These are phyloP conservation scores for Cyclotella choctawhatcheeana DNA, from an alignment of 108 stramenopile species.

Conservation along the genomic window DNA sequence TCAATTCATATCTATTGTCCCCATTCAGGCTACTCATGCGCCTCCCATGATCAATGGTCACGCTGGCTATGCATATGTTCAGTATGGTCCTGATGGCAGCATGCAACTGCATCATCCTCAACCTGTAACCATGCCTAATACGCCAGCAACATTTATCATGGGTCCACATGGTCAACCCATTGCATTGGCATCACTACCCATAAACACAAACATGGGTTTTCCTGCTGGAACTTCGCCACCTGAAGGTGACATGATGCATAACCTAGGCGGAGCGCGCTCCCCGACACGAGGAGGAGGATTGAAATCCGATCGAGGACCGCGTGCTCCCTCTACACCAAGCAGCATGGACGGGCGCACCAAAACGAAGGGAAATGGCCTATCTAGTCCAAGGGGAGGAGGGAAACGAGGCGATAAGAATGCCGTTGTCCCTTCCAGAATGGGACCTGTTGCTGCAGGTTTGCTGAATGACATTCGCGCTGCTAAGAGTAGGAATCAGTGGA, in stretches of 20 bases:
- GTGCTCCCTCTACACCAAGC: not conserved
- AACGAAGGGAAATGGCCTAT: constrained; percentile 32
- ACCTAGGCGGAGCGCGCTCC: constrained; percentile 7
- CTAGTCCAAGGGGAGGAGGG: constrained; percentile 28
- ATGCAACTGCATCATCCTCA: constrained; percentile 17
- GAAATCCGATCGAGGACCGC: constrained; percentile 4
- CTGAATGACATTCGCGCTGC: constrained; percentile 77
- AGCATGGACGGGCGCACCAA: constrained; percentile 20
- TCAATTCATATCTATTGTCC: constrained; percentile 70
- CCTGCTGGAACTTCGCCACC: constrained; percentile 9
- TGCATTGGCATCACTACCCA: constrained; percentile 22
- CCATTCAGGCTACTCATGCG: constrained; percentile 55
- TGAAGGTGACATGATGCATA: not conserved
- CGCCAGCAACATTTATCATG: constrained; percentile 31
- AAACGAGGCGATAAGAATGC: constrained; percentile 46
- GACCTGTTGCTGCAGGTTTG: constrained; percentile 52
- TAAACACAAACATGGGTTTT: constrained; percentile 5
- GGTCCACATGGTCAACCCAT: constrained; percentile 31
- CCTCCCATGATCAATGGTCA: constrained; percentile 34
- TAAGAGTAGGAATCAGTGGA: constrained; percentile 82
- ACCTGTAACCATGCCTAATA: not conserved
- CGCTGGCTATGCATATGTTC: constrained; percentile 59
- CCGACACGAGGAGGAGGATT: constrained; percentile 17
- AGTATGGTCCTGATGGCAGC: constrained; percentile 46
- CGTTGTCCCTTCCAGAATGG: constrained; percentile 44